Evolutionary conservation across 805 yeast species (phyloP).

Genomic region (Yamadazyma olivae): DNA sequence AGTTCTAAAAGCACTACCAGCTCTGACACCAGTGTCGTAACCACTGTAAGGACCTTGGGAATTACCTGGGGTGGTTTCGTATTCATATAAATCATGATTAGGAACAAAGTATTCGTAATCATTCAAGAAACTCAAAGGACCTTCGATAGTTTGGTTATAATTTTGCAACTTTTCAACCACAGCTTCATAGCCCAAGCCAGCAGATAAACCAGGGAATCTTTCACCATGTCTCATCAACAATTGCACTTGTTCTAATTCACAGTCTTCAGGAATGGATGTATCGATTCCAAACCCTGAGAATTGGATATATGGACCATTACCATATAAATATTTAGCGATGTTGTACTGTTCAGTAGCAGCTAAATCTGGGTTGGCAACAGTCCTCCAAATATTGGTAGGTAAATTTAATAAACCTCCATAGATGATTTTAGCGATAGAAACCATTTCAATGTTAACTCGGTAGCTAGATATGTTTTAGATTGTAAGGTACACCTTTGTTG

Average conservation of each 20-base stretch:
- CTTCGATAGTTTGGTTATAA: constrained; percentile 29
- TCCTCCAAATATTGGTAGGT: constrained; percentile 11
- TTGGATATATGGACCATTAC: constrained; percentile 54
- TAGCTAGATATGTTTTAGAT: no score
- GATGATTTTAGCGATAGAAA: constrained; percentile 17
- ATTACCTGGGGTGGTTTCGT: constrained; percentile 48
- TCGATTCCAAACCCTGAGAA: constrained; percentile 53
- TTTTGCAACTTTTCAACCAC: constrained; percentile 22
- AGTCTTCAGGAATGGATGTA: constrained; percentile 46
- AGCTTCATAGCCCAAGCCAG: constrained; percentile 26
- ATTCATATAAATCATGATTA: constrained; percentile 35
- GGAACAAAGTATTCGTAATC: constrained; percentile 52
- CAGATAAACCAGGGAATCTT: constrained; percentile 46
- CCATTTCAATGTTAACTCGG: constrained; percentile 14
- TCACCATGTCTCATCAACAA: constrained; percentile 77
- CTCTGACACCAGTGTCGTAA: constrained; percentile 42
- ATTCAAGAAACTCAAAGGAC: constrained; percentile 53
- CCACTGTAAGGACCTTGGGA: constrained; percentile 50
- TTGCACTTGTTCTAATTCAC: constrained; percentile 65
- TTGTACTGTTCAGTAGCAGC: constrained; percentile 45
- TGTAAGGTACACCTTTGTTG: no score
- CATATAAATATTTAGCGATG: constrained; percentile 50
- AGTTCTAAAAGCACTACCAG: constrained; percentile 48
- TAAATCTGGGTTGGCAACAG: constrained; percentile 29
- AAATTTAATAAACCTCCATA: constrained; percentile 10